Evolutionary conservation across 2,329 filamentous ascomycete genomes (phyloP).

Genomic region (Phaeosphaeria sp.): DNA sequence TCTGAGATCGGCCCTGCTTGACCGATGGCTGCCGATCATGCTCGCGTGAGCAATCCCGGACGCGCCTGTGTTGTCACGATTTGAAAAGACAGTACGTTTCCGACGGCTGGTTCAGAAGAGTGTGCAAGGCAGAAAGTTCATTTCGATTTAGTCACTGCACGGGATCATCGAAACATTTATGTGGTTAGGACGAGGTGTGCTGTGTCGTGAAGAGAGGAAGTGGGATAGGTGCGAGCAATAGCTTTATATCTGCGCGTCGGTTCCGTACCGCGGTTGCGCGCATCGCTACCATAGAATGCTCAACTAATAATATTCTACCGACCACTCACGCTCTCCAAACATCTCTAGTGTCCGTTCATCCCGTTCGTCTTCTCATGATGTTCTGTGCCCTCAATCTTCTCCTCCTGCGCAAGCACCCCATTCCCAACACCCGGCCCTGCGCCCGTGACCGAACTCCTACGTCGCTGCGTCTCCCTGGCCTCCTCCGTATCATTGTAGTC

Average conservation of each 20-base stretch:
- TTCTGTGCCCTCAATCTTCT: conserved; percentile 8
- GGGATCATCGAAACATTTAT: neutral
- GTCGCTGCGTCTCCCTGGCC: conserved; percentile 34
- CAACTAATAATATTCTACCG: neutral
- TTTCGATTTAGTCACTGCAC: neutral
- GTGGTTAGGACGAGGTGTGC: neutral
- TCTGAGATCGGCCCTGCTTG: neutral
- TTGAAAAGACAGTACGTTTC: neutral
- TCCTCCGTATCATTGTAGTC: conserved; percentile 55
- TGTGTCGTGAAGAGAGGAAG: neutral
- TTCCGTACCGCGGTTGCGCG: neutral
- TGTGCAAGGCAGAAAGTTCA: neutral
- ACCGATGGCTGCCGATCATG: neutral
- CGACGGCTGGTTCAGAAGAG: neutral
- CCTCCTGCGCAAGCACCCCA: neutral
- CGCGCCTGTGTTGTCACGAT: neutral
- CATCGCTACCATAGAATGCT: neutral
- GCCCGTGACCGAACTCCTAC: conserved; percentile 36
- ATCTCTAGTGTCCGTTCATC: neutral
- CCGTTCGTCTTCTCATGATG: conserved; percentile 3
- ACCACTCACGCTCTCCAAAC: neutral
- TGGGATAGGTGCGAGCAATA: neutral
- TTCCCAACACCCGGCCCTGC: conserved; percentile 9
- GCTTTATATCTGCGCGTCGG: neutral
- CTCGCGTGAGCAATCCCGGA: neutral